A percentile compares a stretch with the other conserved stretches of the same genome.
Evolutionary conservation across 1,284 basidiomycete species (phyloP).

Genomic region (Microbotryum scabiosae): DNA sequence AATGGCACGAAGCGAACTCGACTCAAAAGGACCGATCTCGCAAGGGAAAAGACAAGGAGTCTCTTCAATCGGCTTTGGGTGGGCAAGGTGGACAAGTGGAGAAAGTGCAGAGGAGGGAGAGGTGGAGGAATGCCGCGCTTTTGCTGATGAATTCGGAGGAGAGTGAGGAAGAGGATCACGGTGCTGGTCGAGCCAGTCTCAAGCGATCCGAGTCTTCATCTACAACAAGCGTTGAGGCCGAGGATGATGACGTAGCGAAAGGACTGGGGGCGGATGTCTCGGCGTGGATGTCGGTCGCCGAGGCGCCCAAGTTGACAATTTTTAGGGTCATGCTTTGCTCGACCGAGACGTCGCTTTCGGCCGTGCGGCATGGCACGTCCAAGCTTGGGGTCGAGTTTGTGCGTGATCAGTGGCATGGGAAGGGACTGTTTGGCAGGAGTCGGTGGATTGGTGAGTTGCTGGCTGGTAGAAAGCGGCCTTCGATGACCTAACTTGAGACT

Average conservation of each 20-base stretch:
- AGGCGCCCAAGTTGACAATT: not conserved
- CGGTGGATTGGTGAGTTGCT: not conserved
- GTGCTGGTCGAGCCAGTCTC: not conserved
- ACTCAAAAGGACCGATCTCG: no score
- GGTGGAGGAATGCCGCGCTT: conserved; percentile 3
- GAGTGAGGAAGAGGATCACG: not conserved
- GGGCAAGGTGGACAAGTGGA: not conserved
- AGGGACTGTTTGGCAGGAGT: conserved; percentile 5
- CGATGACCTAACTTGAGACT: not conserved
- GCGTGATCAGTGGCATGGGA: not conserved
- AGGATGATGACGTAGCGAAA: not conserved
- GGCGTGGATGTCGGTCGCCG: conserved; percentile 7
- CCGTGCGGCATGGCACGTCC: not conserved
- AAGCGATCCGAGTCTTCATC: no score
- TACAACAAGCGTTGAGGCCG: not conserved
- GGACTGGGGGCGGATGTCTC: not conserved
- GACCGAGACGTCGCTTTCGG: conserved; percentile 7
- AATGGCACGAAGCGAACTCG: not conserved
- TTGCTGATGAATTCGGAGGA: not conserved
- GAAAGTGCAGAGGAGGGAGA: not conserved
- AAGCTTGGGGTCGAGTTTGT: not conserved
- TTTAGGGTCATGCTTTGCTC: conserved; percentile 3
- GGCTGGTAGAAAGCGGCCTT: not conserved
- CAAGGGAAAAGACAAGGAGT: not conserved
- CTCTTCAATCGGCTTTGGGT: no score